Base-by-base conservation (phyloP, 345 rosid genomes). In the Arabidopsis arenosa region DNA sequence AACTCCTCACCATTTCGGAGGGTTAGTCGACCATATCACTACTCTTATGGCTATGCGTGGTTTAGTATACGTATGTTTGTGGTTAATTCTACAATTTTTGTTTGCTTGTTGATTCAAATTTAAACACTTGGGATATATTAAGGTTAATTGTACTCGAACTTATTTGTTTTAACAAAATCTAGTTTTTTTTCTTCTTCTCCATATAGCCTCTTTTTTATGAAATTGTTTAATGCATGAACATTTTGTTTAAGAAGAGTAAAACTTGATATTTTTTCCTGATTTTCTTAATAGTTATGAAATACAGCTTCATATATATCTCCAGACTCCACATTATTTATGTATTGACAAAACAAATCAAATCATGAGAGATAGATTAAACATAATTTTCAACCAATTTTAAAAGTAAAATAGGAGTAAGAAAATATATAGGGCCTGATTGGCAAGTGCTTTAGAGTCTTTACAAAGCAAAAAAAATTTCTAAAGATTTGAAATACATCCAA, bases 11-110 rank as follows among this genome's bases (percentile, higher is more conserved):
- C 37, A 21, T 58, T 58, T 45, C 57, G 37, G 66, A 45, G 57
- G 57, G 66, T 45, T 59, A 48, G 13, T 36, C 59, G 39, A 60
- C 59, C 67, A 60, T 71, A 21, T 71, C 66, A 8, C 45, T 47
- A 9, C 57, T 59, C 67, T 49, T 10, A 71, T 36, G 39, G 58
- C 56, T 35, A 44, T 44, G 35, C 63, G 5, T 43, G 23, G 30
- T 59, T 52, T 52, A 52, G 3, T 18, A 52, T 18, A 5, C 12
- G 3, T 3, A 52, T 21, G 14, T 52, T 52, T 52, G 30, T 59
- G 45, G 15, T 10, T 60, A 12, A 11, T 44, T 33, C 58, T 6
- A 47, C 37, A n/a, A 4, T 15, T 56, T 56, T 11, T 28, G 11
- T 43, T 45, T 58, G n/a, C 15, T 58, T 36, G 7, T 41, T 7